These are phyloP conservation scores for Trichosporon asahii DNA, from an alignment of 1,284 basidiomycete species.

Conservation along the genomic window DNA sequence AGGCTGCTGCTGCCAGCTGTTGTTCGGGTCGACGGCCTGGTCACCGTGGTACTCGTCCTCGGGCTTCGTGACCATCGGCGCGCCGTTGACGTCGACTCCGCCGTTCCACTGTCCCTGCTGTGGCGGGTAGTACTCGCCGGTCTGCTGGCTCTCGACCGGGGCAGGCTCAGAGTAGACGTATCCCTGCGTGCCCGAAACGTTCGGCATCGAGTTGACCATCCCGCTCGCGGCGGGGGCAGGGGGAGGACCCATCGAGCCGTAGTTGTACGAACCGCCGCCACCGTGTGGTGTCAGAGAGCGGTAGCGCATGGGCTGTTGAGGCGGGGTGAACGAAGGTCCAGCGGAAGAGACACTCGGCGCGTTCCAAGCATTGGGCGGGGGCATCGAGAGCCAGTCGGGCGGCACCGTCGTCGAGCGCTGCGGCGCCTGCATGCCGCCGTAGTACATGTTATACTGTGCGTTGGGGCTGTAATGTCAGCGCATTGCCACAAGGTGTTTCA, in stretches of 20 bases:
- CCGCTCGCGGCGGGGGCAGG: constrained; percentile 15
- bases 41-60: constrained; percentile 5
- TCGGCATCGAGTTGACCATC: constrained; percentile 5
- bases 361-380: constrained; percentile 22
- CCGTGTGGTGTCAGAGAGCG: constrained; percentile 23
- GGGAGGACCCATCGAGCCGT: constrained; percentile 25
- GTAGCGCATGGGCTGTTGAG: constrained; percentile 23
- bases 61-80: neutral
- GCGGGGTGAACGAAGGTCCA: constrained; percentile 21
- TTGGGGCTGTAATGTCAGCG: constrained; percentile 6
- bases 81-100: constrained; percentile 9
- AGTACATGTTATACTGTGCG: constrained; percentile 15
- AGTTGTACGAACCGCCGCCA: constrained; percentile 13
- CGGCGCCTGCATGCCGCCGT: constrained; percentile 9
- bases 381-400: constrained; percentile 29
- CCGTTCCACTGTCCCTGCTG: constrained; percentile 4
- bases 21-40: neutral
- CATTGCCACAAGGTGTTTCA: neutral
- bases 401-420: constrained; percentile 27
- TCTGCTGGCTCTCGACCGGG: neutral
- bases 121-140: neutral
- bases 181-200: neutral
- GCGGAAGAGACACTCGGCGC: neutral
- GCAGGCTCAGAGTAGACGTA: constrained; percentile 2
- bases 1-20: constrained; percentile 7